Base-by-base conservation (phyloP, 2,329 filamentous ascomycete species). In the Colletotrichum tanaceti region DNA sequence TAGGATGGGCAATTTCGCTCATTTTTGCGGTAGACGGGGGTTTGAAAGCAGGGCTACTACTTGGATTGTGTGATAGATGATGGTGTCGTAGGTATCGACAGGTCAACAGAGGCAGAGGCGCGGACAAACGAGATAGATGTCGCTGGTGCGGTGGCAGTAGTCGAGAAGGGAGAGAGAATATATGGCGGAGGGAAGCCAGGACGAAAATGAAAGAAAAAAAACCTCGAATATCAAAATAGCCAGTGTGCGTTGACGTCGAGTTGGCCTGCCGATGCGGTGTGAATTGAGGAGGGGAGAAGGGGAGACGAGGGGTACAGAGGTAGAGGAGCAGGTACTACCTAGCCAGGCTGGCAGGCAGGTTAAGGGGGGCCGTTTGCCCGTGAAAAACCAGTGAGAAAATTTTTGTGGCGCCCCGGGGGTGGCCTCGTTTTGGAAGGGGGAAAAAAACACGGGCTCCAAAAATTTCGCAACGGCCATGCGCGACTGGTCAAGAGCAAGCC, bases 1-100 rank as follows among this genome's bases (percentile, higher is more conserved):
- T 88, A 75, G 79, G 78, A 81, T 88, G 86, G 67, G 81, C 81
- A 75, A 87, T 85, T 73, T 87, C 86, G 73, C 81, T 80, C 85
- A 86, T 87, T 73, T 78, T 81, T 70, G 57, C 53, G 70, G 47
- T 64, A 58, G 60, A 65, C 57, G 57, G 63, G 57, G 63, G 58
- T 28, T 61, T 54, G 28, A 52, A 13, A 35, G 64, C 52, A 58
- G 58, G 63, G 57, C 32, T 70, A 47, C 57, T 47, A 60, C 28
- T 22, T 50, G 28, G 47, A 32, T 50, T 50, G 47, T 50, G 49
- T 52, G 57, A 46, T 35, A 35, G 20, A 5, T 47, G 28, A 5
- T 35, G 49, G 49, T 20, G 24, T 28, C 5, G 28, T 46, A 68
- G 58, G 63, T 63, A 54, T 63, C 63, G 67, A 70, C 52, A 57